phyloP scores from a whole-genome alignment of 352 stramenopile genomes.

The Phytophthora rubi region DNA sequence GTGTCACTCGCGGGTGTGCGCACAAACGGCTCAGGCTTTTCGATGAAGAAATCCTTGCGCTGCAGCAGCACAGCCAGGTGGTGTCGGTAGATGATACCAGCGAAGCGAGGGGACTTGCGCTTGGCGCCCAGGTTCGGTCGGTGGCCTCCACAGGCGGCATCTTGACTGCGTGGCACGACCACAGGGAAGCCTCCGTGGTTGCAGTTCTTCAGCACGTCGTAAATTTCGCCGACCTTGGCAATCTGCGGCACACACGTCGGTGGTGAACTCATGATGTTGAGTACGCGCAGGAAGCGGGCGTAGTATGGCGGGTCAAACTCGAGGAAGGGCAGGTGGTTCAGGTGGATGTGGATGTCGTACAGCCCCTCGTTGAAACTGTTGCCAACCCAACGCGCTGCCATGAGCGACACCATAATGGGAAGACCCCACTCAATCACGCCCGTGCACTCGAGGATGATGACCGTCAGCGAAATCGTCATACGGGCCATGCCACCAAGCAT shows the following conservation, averaged over 20 bases:
- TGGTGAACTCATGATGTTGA: conserved; percentile 82
- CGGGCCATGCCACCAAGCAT: conserved; percentile 96
- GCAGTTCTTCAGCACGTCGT: conserved; percentile 72
- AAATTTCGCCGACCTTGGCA: conserved; percentile 80
- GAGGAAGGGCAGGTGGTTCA: conserved; percentile 97
- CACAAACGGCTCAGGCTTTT: conserved; percentile 81
- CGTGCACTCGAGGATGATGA: conserved; percentile 99
- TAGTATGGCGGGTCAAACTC: conserved; percentile 94
- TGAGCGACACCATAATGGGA: conserved; percentile 98
- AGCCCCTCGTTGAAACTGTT: conserved; percentile 99
- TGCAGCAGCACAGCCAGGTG: conserved; percentile 84
- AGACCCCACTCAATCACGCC: conserved; percentile 98
- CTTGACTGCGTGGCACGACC: conserved; percentile 56
- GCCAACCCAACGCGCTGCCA: conserved; percentile 96
- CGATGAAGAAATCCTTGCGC: conserved; percentile 86
- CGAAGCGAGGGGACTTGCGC: conserved; percentile 60
- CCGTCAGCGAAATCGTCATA: conserved; percentile 99
- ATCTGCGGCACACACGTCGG: conserved; percentile 74
- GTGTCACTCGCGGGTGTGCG: conserved; percentile 77
- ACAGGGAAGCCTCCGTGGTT: conserved; percentile 84
- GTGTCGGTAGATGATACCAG: conserved; percentile 77
- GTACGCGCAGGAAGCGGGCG: conserved; percentile 69
- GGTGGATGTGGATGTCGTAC: conserved; percentile 99
- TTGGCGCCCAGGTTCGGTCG: conserved; percentile 19
- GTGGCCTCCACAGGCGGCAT: conserved; percentile 41